Conservation (phyloP, 106 monocot genomes). For the Ottelia alismoides region DNA sequence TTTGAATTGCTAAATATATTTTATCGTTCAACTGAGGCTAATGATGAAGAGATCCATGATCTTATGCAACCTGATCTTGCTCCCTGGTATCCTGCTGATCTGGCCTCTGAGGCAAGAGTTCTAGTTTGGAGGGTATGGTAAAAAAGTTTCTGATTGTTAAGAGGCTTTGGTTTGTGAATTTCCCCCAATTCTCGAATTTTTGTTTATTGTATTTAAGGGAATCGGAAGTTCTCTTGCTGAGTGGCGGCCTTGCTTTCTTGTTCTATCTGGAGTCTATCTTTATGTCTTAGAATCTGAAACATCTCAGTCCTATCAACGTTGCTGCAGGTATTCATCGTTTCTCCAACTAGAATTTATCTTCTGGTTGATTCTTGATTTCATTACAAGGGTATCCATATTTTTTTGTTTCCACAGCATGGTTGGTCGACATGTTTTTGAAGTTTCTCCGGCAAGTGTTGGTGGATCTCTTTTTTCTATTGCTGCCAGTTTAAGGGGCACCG, state of each 20-base stretch:
- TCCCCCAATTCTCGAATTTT: too few species aligned
- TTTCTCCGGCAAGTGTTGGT: constrained; percentile 82
- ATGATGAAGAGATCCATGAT: constrained; percentile 16
- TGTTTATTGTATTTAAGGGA: constrained; percentile 39
- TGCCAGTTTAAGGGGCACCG: constrained; percentile 63
- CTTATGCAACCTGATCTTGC: constrained; percentile 19
- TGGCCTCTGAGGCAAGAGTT: constrained; percentile 64
- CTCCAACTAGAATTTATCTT: not conserved
- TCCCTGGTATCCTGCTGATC: constrained; percentile 68
- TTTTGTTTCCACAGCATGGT: constrained; percentile 48
- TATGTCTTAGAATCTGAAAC: constrained; percentile 79
- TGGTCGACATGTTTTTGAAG: constrained; percentile 85
- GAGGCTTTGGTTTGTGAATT: too few species aligned
- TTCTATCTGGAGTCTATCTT: constrained; percentile 89
- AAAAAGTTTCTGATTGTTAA: too few species aligned
- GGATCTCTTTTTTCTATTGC: constrained; percentile 74
- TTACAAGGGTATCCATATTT: not conserved
- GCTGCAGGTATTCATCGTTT: constrained; percentile 42
- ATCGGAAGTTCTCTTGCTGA: constrained; percentile 83
- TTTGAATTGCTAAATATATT: constrained; percentile 53
- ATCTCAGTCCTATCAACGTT: constrained; percentile 69
- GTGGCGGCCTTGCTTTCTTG: constrained; percentile 84
- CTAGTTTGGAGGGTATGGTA: constrained; percentile 88
- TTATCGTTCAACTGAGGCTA: constrained; percentile 31
- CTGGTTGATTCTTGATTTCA: not conserved